Evolutionary conservation across 1,284 basidiomycete species (phyloP).

Genomic region (Peniophora sp.): DNA sequence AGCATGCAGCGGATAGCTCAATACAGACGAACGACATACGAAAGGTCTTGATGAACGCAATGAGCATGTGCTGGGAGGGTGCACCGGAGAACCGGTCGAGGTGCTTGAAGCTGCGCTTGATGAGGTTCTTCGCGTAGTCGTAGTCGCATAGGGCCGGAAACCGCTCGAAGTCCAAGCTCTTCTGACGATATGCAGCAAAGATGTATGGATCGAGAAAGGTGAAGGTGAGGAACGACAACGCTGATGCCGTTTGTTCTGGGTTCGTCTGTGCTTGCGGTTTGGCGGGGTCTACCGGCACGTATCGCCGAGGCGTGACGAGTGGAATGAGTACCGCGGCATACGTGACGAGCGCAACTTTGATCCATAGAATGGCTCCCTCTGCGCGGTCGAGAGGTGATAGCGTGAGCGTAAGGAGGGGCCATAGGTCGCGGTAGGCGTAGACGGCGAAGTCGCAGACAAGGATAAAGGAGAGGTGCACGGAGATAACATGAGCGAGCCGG

Average conservation of each 20-base stretch:
- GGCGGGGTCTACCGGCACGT: conserved; percentile 30
- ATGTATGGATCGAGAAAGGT: conserved; percentile 39
- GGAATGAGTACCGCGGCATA: conserved; percentile 32
- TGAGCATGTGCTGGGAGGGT: background rate
- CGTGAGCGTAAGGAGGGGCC: conserved; percentile 49
- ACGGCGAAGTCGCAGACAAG: conserved; percentile 29
- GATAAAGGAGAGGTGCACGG: conserved; percentile 13
- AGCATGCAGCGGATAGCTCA: no score
- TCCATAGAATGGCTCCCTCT: conserved; percentile 22
- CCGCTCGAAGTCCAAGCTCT: conserved; percentile 18
- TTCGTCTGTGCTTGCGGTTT: conserved; percentile 26
- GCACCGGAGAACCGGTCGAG: conserved; percentile 18
- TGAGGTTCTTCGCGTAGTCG: conserved; percentile 31
- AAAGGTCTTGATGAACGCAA: background rate
- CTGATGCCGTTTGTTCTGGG: conserved; percentile 61
- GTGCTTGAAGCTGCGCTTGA: conserved; percentile 23
- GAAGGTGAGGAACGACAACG: conserved; percentile 49
- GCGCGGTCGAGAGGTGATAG: conserved; percentile 29
- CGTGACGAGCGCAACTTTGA: conserved; percentile 26
- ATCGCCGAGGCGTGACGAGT: conserved; percentile 32
- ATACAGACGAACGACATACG: background rate
- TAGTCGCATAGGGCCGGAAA: conserved; percentile 38
- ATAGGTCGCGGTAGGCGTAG: conserved; percentile 56
- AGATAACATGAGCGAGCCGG: background rate
- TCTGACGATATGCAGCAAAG: conserved; percentile 14